A percentile compares a stretch with the other conserved stretches of the same genome.
phyloP scores from a whole-genome alignment of 495 filamentous ascomycete genomes.

The Tuber aestivum region DNA sequence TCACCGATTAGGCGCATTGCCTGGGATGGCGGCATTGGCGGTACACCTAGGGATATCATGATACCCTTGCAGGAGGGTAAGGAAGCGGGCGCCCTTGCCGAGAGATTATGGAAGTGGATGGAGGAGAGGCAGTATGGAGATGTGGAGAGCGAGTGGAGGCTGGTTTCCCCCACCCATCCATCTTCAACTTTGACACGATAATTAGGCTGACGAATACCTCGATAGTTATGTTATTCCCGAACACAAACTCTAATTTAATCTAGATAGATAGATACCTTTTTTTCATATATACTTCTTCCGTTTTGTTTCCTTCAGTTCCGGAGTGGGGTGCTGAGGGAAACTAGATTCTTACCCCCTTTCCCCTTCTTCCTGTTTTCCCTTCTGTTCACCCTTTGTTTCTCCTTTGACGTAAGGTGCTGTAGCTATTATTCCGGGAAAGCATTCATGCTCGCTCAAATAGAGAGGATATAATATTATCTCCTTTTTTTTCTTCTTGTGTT shows the following conservation, averaged over 20 bases:
- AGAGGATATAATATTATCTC: background rate
- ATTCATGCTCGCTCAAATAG: background rate
- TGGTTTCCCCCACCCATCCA: constrained; percentile 9
- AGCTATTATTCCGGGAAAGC: background rate
- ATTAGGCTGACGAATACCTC: background rate
- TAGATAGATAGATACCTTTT: background rate
- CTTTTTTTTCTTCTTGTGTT: background rate
- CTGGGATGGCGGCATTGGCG: constrained; percentile 75
- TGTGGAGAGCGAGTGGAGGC: constrained; percentile 78
- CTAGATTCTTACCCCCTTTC: background rate
- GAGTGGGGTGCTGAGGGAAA: background rate
- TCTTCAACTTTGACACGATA: background rate
- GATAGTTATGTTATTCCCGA: constrained; percentile 7
- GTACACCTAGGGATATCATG: constrained; percentile 55
- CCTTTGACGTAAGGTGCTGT: background rate
- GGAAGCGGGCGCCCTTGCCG: constrained; percentile 79
- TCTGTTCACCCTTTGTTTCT: background rate
- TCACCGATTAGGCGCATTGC: constrained; percentile 77
- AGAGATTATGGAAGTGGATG: constrained; percentile 90
- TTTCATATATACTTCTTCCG: background rate
- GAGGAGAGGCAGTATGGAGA: constrained; percentile 92
- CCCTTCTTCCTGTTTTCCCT: background rate
- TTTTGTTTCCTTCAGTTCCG: background rate
- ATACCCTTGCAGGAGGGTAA: constrained; percentile 53
- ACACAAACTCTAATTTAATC: constrained; percentile 4